Conservation (phyloP, 2,329 filamentous ascomycete species). For the Zymoseptoria ardabiliae region DNA sequence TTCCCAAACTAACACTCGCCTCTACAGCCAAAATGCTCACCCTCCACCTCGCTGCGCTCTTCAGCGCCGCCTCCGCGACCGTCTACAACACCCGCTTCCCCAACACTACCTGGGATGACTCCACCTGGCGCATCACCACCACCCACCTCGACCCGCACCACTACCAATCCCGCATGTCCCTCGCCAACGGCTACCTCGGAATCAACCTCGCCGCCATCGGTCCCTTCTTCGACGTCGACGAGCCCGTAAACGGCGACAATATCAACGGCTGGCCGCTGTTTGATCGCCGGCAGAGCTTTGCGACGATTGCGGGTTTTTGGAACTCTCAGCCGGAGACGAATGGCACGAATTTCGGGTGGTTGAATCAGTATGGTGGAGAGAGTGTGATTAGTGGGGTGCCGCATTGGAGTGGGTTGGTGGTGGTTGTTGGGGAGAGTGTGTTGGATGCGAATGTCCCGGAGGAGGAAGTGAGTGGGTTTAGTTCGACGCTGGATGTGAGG, state of each 20-base stretch:
- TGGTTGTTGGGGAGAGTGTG: constrained; percentile 48
- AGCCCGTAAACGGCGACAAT: constrained; percentile 48
- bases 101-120: constrained; percentile 52
- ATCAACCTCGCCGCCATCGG: constrained; percentile 57
- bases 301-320: constrained; percentile 61
- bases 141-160: constrained; percentile 49
- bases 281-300: constrained; percentile 56
- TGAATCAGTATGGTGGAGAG: constrained; percentile 62
- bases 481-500: constrained; percentile 55
- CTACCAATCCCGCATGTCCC: constrained; percentile 53
- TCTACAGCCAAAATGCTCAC: not conserved
- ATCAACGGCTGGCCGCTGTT: constrained; percentile 59
- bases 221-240: constrained; percentile 56
- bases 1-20: not conserved
- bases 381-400: constrained; percentile 65
- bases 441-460: constrained; percentile 56
- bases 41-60: not conserved
- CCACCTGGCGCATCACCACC: constrained; percentile 50
- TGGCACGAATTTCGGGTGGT: constrained; percentile 59
- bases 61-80: constrained; percentile 5
- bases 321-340: constrained; percentile 53
- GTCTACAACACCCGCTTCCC: constrained; percentile 45
- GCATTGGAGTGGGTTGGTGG: constrained; percentile 56
- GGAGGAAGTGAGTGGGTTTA: constrained; percentile 53
- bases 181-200: constrained; percentile 59